These are phyloP conservation scores for Phlyctochytrium bullatum DNA, from an alignment of 192 early-diverging fungal genomes.

Conservation along the genomic window DNA sequence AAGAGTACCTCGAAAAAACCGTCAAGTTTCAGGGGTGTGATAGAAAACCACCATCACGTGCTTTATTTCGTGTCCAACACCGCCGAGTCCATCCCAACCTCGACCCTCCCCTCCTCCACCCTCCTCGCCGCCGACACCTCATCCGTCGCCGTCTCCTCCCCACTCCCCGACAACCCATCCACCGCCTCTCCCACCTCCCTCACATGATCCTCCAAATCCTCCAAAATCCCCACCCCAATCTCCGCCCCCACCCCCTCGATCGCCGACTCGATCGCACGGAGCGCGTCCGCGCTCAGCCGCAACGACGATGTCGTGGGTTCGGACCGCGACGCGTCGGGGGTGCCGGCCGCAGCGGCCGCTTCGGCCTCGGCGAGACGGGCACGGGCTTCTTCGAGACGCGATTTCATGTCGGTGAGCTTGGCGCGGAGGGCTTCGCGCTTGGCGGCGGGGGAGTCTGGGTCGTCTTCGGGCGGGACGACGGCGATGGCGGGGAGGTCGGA, in stretches of 20 bases:
- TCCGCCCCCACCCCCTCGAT: neutral
- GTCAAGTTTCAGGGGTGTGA: too few relatives aligned
- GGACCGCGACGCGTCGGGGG: neutral
- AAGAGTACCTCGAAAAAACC: too few relatives aligned
- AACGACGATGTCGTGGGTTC: neutral
- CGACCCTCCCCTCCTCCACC: neutral
- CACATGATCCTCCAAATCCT: constrained; percentile 1
- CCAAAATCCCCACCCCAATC: neutral
- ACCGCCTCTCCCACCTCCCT: neutral
- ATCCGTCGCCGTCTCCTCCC: neutral
- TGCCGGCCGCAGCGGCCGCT: neutral
- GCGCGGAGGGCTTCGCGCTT: neutral
- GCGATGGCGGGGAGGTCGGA: too few relatives aligned
- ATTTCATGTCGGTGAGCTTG: neutral
- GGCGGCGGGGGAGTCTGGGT: neutral
- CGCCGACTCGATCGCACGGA: neutral
- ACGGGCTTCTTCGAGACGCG: neutral
- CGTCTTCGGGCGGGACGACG: too few relatives aligned
- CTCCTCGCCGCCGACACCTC: neutral
- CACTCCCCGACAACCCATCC: neutral
- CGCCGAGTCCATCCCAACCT: neutral
- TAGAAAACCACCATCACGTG: too few relatives aligned
- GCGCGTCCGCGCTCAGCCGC: constrained; percentile 3
- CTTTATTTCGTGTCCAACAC: neutral
- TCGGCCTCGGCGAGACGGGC: neutral